phyloP scores from a whole-genome alignment of 1,284 basidiomycete genomes.

The Retiboletus flavoniger region DNA sequence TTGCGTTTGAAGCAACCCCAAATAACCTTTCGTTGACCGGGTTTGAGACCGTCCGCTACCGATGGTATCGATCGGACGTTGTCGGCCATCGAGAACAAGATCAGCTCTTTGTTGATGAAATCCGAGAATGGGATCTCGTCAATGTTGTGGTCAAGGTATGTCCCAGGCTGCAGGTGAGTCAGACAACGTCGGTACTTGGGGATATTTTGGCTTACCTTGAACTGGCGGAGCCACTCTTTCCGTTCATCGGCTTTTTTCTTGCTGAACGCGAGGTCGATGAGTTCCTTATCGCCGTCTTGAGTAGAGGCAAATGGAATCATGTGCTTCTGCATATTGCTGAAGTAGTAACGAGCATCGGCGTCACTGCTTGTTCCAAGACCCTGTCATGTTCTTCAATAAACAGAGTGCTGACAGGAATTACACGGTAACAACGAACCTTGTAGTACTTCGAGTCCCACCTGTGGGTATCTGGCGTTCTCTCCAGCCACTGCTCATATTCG shows the following conservation, averaged over 20 bases:
- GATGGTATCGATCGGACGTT: constrained; percentile 96
- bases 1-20: constrained; percentile 97
- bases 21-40: constrained; percentile 97
- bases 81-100: constrained; percentile 99
- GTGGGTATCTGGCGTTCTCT: constrained; percentile 73
- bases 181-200: background rate
- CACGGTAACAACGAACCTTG: constrained; percentile 62
- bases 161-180: constrained; percentile 72
- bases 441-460: constrained; percentile 96
- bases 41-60: constrained; percentile 93
- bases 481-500: constrained; percentile 93
- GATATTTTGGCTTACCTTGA: constrained; percentile 58
- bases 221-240: constrained; percentile 97
- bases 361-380: constrained; percentile 95
- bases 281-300: constrained; percentile 78
- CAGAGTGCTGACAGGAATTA: background rate
- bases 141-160: constrained; percentile 89
- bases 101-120: constrained; percentile 98
- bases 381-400: constrained; percentile 41
- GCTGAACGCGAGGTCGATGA: constrained; percentile 98
- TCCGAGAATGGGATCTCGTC: constrained; percentile 87
- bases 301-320: constrained; percentile 89
- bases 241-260: constrained; percentile 99
- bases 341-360: constrained; percentile 90
- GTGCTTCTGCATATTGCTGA: constrained; percentile 89